Evolutionary conservation across 2,329 filamentous ascomycete genomes (phyloP), one percentile per base, ranked within the genome.

Genomic region (Fusarium siculi): DNA sequence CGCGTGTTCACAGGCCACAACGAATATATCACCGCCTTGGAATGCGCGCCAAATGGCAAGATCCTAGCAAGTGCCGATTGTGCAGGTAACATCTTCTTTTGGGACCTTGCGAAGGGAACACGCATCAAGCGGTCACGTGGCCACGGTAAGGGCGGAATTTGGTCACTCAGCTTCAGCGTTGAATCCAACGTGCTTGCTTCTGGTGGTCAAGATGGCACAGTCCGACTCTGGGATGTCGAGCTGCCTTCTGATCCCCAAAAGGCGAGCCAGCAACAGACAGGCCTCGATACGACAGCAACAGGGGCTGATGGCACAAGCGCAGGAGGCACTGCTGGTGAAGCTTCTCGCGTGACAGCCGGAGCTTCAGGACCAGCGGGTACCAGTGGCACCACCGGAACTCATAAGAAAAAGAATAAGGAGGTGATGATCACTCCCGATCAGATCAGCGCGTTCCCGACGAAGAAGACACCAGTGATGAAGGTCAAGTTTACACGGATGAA

Each of bases 401-500:
- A 82, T 39, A 92, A 92, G 87, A 97, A 97, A 85, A 94, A 94
- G 81, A 90, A 89, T 63, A 98, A 98, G 82, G 96, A 98, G 77
- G 93, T 95, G 8, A 93, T 94, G 77, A 93, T 97, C 49, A 95
- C 93, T 1, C 92, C 95, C 0, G 96, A 99, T 79, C 96, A 98
- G 83, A 97, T 99, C 83, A 94, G 91, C 73, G 95, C 94, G 2
- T 98, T 98, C 80, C 92, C 94, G 2, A 98, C 96, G 8, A 99
- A 99, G 88, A 97, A 97, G 84, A 96, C 93, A 21, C 95, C 96
- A 0, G 93, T 98, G 16, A 93, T 97, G 82, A 96, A 96, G 83
- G 95, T 97, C 60, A 90, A 93, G 78, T 98, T 98, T 78, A 98
- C 96, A 7, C 88, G 94, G 68, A 98, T 97, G 94, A 99, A 99